Base-by-base conservation (phyloP, 305 asterid species). In the Euphrasia arctica region DNA sequence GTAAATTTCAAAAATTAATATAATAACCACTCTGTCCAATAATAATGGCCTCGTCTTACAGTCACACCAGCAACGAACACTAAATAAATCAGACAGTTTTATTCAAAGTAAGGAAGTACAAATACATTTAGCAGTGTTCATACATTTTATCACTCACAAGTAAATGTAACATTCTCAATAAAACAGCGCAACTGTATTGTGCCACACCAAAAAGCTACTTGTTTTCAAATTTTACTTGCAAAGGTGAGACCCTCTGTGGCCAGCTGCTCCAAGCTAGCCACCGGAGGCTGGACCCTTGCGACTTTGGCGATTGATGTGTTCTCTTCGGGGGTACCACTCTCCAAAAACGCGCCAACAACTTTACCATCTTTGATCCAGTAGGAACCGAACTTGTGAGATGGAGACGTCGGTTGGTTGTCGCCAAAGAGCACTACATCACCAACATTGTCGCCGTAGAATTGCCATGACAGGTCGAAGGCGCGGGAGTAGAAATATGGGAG, bases 271-370 rank as follows among this genome's bases (percentile, higher is more conserved):
- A 67, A 54, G 75, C 80, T 84, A 28, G 75, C 76, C 29, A 87
- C 56, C 25, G 58, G 65, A 4, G 94, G 91, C 64, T 69, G 75
- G 64, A 79, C 71, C 82, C 81, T 76, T 0, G 94, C 83, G 25
- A 77, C 85, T 70, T 63, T 73, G 28, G 95, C 91, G 65, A 90
- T 74, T 22, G 90, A 87, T 51, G 77, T 79, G 0, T 85, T 80
- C 70, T 90, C 84, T 65, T 87, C 94, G 78, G 82, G 82, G 27
- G 85, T 85, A 66, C 95, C 95, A 60, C 97, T 95, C 64, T 90
- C 95, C 1, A 90, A 91, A 54, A 90, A 90, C 9, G 94, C 80
- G 8, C 97, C 97, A 3, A 85, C 83, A 3, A 90, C 78, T 0
- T 49, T 77, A 6, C 91, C 91, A 52, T 83, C 82, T 39, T 77